Evolutionary conservation across 2,329 filamentous ascomycete genomes (phyloP).

Genomic region (Microsporum ferrugineum): DNA sequence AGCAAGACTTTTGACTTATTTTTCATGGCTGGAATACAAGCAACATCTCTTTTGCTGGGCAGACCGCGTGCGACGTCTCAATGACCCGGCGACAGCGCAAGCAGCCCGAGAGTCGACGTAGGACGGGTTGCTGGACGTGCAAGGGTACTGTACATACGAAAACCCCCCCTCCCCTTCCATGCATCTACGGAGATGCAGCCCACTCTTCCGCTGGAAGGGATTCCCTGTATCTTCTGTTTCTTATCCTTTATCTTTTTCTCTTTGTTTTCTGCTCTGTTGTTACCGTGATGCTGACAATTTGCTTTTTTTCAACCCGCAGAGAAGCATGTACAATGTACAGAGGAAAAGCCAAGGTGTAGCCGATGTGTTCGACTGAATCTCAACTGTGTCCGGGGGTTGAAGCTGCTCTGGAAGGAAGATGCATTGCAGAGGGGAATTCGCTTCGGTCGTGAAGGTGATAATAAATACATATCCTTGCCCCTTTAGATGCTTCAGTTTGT

Average conservation of each 20-base stretch:
- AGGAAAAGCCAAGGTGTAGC: constrained; percentile 21
- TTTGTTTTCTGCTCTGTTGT: background rate
- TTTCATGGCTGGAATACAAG: constrained; percentile 2
- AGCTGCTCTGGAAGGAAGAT: constrained; percentile 23
- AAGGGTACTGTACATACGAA: constrained; percentile 17
- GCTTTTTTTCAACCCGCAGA: constrained; percentile 8
- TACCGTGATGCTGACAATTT: background rate
- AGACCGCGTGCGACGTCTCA: background rate
- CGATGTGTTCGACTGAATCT: constrained; percentile 21
- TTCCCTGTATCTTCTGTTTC: background rate
- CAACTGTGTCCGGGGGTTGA: constrained; percentile 19
- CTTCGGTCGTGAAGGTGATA: constrained; percentile 19
- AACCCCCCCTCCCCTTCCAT: background rate
- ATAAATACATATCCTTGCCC: no score
- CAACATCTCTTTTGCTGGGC: background rate
- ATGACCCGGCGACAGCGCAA: constrained; percentile 11
- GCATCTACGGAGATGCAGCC: background rate
- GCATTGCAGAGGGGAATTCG: constrained; percentile 21
- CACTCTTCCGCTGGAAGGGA: background rate
- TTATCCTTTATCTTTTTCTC: background rate
- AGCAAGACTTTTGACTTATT: background rate
- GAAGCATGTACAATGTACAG: constrained; percentile 24
- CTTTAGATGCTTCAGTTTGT: no score
- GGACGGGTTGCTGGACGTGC: constrained; percentile 21
- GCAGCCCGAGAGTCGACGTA: constrained; percentile 16